These are phyloP conservation scores for Cytospora leucostoma DNA, from an alignment of 2,329 filamentous ascomycete genomes.

Conservation along the genomic window DNA sequence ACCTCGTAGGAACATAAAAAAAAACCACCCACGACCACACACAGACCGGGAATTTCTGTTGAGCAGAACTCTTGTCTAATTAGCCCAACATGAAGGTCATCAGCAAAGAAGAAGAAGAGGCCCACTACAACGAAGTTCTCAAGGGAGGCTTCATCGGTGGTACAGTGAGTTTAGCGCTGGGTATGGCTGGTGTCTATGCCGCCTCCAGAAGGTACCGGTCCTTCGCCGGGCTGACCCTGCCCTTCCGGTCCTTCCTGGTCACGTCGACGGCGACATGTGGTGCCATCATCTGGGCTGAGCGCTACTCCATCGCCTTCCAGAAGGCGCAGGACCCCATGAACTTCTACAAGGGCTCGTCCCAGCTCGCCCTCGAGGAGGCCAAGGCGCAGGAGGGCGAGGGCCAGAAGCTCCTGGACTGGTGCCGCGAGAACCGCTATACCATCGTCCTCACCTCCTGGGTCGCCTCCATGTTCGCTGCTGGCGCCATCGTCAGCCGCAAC, in stretches of 20 bases:
- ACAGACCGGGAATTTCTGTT: background rate
- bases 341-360: conserved; percentile 65
- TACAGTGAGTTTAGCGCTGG: conserved; percentile 64
- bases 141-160: conserved; percentile 79
- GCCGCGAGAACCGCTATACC: conserved; percentile 77
- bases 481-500: conserved; percentile 76
- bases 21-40: background rate
- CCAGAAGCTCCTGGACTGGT: conserved; percentile 71
- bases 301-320: conserved; percentile 66
- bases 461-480: conserved; percentile 73
- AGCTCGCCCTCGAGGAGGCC: conserved; percentile 56
- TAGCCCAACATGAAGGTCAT: conserved; percentile 78
- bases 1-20: background rate
- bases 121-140: conserved; percentile 80
- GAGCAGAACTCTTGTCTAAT: conserved; percentile 36
- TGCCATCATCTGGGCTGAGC: conserved; percentile 87
- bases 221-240: conserved; percentile 80
- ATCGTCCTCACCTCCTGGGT: conserved; percentile 84
- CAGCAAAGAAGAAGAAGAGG: conserved; percentile 87
- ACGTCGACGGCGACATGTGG: conserved; percentile 80
- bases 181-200: conserved; percentile 65
- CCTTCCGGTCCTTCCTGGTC: conserved; percentile 88
- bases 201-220: conserved; percentile 71
- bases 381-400: conserved; percentile 51
- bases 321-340: conserved; percentile 66